Evolutionary conservation across 352 stramenopile genomes (phyloP).

Genomic region (Phytophthora sp.): DNA sequence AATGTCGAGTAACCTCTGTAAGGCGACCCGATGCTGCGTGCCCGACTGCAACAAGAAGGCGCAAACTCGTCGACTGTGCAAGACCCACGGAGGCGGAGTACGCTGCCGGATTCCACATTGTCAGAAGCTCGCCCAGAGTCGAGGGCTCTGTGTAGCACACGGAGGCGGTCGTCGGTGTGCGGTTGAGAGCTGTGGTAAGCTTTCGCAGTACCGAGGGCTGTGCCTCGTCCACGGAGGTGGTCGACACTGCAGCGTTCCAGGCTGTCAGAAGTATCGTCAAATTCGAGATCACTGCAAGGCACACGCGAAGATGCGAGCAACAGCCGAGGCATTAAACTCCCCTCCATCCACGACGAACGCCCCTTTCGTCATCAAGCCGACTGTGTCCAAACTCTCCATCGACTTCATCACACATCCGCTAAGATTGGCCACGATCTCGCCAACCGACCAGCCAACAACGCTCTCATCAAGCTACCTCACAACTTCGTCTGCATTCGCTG

Average conservation of each 20-base stretch:
- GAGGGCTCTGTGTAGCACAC: slow-evolving; percentile 68
- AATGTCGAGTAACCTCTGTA: background rate
- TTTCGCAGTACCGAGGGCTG: slow-evolving; percentile 66
- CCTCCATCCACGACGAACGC: no score
- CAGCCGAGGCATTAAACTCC: no score
- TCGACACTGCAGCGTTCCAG: slow-evolving; percentile 50
- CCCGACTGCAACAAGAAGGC: slow-evolving; percentile 67
- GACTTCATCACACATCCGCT: no score
- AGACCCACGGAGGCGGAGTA: slow-evolving; percentile 73
- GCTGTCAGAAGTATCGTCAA: slow-evolving; percentile 78
- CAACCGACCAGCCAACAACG: no score
- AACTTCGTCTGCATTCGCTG: no score
- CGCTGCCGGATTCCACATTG: slow-evolving; percentile 65
- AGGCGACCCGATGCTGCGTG: slow-evolving; percentile 48
- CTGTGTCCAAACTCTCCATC: no score
- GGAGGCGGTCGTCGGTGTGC: slow-evolving; percentile 65
- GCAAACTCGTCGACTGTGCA: slow-evolving; percentile 67
- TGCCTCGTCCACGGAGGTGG: slow-evolving; percentile 74
- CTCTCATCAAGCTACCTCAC: no score
- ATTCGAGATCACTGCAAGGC: slow-evolving; percentile 71
- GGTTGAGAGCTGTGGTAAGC: slow-evolving; percentile 55
- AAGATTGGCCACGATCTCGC: no score
- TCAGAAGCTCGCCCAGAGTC: slow-evolving; percentile 70
- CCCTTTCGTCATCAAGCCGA: no score
- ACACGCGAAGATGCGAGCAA: slow-evolving; percentile 45